These are phyloP conservation scores for Secale cereale DNA, from an alignment of 176 grass and related monocot genomes.

Conservation along the genomic window DNA sequence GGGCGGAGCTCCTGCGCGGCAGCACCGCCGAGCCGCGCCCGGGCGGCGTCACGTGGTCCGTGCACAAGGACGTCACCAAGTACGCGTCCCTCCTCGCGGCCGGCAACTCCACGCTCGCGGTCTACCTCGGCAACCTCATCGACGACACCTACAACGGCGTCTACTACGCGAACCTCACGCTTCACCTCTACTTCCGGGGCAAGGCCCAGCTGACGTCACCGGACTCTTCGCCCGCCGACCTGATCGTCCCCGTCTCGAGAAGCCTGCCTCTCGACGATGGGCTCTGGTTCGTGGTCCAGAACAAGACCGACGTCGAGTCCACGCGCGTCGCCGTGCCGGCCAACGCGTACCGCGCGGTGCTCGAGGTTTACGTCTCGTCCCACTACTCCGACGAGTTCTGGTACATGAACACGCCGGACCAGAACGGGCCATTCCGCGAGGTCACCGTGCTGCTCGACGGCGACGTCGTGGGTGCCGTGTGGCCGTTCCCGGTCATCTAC, in stretches of 20 bases:
- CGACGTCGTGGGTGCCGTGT: conserved; percentile 69
- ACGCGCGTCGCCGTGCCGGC: conserved; percentile 41
- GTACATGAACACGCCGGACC: conserved; percentile 87
- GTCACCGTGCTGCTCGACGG: conserved; percentile 63
- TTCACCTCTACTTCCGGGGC: conserved; percentile 60
- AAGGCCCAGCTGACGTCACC: too few species aligned
- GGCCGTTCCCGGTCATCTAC: conserved; percentile 96
- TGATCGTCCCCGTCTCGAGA: conserved; percentile 65
- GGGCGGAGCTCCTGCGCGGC: conserved; percentile 70
- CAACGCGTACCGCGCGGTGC: conserved; percentile 77
- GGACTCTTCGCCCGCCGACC: conserved; percentile 35
- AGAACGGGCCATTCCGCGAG: conserved; percentile 88
- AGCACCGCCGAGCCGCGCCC: conserved; percentile 68
- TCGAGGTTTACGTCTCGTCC: conserved; percentile 90
- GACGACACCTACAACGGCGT: conserved; percentile 67
- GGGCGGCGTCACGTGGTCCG: conserved; percentile 60
- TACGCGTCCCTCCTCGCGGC: conserved; percentile 58
- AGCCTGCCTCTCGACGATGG: conserved; percentile 60
- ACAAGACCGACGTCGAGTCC: conserved; percentile 57
- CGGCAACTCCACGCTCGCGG: conserved; percentile 44
- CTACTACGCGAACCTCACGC: conserved; percentile 58
- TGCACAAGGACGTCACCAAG: conserved; percentile 65
- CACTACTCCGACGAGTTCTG: conserved; percentile 89
- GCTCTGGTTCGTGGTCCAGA: conserved; percentile 76
- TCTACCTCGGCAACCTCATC: conserved; percentile 70